Base-by-base conservation (phyloP, 495 filamentous ascomycete genomes). In the Viridothelium virens region DNA sequence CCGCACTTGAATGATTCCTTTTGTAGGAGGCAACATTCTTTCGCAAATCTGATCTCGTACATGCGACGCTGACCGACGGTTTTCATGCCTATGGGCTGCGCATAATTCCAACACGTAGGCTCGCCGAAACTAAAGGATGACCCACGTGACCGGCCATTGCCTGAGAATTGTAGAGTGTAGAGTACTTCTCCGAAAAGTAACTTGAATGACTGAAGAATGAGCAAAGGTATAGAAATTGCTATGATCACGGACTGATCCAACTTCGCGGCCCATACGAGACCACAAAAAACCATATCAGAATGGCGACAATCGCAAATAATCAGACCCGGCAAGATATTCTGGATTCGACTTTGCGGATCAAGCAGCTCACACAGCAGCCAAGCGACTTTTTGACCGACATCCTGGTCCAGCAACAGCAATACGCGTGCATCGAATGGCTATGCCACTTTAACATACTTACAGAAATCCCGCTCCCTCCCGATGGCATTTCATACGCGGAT, bases 11-110 rank as follows among this genome's bases (percentile, higher is more conserved):
- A 25, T 25, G 25, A 25, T 25, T 25, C 25, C 25, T 25, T 25
- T 25, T 25, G 25, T 25, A 25, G 25, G 25, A 25, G 25, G 25
- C 25, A 25, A 25, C 25, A 25, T 25, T 25, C 25, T 25, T 25
- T 25, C 25, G 25, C 41, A 16, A 16, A 16, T 9, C 14, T 46
- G 14, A 16, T 46, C 14, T 46, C 41, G 41, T 9, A 46, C 14
- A 53, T 18, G n/a, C 12, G 48, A 53, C 48, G 48, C 48, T 53
- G 48, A 53, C 48, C 48, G 48, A 53, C 41, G 41, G 41, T 25
- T 25, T 25, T 25, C 25, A 25, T 25, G 25, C 25, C 25, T 25
- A 25, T 25, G 25, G 25, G 25, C 25, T 25, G 25, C 25, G 25
- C 25, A 25, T 25, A 25, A 25, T 25, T 25, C 25, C 25, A 25